Base-by-base conservation (phyloP, 164 flowering plant genomes). In the Cinnamomum chago region DNA sequence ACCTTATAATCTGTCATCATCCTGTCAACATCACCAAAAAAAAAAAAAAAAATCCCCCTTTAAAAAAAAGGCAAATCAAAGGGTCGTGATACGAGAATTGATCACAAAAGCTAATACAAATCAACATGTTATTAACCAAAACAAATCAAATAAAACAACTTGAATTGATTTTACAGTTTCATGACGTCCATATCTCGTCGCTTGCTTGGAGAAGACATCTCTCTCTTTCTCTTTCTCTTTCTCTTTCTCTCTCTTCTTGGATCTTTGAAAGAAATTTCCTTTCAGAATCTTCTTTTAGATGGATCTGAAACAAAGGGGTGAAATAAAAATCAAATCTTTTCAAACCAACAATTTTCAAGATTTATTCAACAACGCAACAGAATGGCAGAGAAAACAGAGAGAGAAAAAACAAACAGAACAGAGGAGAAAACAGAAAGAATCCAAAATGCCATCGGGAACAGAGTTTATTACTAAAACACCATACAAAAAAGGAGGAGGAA, bases 1-100 rank as follows among this genome's bases (percentile, higher is more conserved):
- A 90, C 95, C 76, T 86, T 88, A 79, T 90, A 88, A 74, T 90
- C 91, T 73, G 89, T 86, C 91, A 90, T 90, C 95, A 90, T 90
- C 90, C 95, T 90, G 78, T 35, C 9, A 62, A 20, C n/a, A 62
- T 30, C 23, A 40, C 47, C 6, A 6, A 6, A 30, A 30, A 30
- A 30, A 30, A 30, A 3, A 3, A 30, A 5, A 30, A 30, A 30
- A 30, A 30, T 30, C 11, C 47, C 47, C 47, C 10, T 9, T 5
- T 5, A 40, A 73, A 66, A 73, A 66, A 40, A 65, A 9, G 25
- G 71, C 58, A 68, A 65, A 1, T 40, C 20, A 30, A 60, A 69
- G 58, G 77, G 23, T 73, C 55, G 10, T 11, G 22, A 66, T 22
- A 23, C 24, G 25, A 64, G 14, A 12, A 22, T 18, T 18, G 15